Evolutionary conservation across 2,329 filamentous ascomycete species (phyloP).

Genomic region (Emergomyces pasteurianus): DNA sequence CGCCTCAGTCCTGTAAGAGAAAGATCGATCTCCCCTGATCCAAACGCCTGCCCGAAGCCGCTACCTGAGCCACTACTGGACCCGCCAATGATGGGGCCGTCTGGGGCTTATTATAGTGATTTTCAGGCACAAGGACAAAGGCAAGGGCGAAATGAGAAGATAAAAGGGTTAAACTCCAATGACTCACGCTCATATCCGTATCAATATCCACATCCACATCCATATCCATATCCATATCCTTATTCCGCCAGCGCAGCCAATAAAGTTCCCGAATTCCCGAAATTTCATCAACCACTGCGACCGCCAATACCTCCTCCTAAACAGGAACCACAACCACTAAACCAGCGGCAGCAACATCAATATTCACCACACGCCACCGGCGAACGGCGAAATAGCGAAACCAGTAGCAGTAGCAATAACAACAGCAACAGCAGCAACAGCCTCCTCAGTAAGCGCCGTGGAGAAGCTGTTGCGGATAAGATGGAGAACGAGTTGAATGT

Average conservation of each 20-base stretch:
- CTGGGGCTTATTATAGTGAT: too few species aligned
- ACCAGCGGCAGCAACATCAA: not conserved
- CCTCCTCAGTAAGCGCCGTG: conserved; percentile 15
- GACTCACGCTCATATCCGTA: not conserved
- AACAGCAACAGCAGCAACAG: conserved; percentile 1
- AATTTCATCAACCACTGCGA: not conserved
- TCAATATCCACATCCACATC: not conserved
- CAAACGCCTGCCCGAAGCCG: not conserved
- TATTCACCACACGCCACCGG: not conserved
- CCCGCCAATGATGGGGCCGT: not conserved
- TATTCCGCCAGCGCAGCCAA: not conserved
- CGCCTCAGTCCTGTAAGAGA: conserved; percentile 16
- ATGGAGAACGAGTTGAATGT: conserved; percentile 11
- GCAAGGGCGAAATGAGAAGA: not conserved
- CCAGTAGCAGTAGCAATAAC: not conserved
- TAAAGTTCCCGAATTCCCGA: not conserved
- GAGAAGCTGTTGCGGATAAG: conserved; percentile 10
- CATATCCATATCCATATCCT: not conserved
- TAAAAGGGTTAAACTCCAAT: not conserved
- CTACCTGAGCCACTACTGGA: not conserved
- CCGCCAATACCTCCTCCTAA: not conserved
- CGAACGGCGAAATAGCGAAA: not conserved
- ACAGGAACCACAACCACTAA: not conserved
- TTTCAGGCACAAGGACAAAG: not conserved
- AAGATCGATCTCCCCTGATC: not conserved